phyloP scores from a whole-genome alignment of 352 stramenopile genomes.

The Peronosclerospora sorghi region DNA sequence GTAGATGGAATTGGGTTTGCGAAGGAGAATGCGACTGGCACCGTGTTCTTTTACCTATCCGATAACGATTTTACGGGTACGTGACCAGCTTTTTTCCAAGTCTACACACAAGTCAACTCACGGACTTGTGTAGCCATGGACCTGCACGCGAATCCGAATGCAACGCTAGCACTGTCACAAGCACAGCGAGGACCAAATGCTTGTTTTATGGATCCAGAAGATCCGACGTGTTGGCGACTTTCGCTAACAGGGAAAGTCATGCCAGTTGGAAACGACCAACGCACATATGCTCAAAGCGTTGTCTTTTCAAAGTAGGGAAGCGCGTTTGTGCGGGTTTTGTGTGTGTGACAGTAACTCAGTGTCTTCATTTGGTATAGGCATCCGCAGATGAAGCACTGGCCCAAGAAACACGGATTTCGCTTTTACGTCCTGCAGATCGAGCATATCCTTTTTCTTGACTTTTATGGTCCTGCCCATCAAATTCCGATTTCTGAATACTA shows the following conservation, averaged over 20 bases:
- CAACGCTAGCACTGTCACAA: conserved; percentile 50
- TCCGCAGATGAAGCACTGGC: conserved; percentile 59
- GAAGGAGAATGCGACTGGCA: conserved; percentile 37
- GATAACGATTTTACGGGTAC: conserved; percentile 32
- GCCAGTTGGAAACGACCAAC: conserved; percentile 22
- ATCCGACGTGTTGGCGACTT: conserved; percentile 61
- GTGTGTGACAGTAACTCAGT: not conserved
- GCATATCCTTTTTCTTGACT: conserved; percentile 56
- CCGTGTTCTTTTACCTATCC: conserved; percentile 68
- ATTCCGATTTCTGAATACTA: conserved; percentile 52
- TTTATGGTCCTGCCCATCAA: conserved; percentile 53
- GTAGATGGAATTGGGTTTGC: conserved; percentile 44
- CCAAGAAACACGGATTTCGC: conserved; percentile 36
- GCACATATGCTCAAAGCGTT: conserved; percentile 32
- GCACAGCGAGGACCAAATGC: conserved; percentile 31
- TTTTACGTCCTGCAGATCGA: conserved; percentile 45
- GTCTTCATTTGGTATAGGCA: conserved; percentile 20
- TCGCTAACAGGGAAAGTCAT: conserved; percentile 38
- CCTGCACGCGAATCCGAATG: conserved; percentile 38
- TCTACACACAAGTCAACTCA: not conserved
- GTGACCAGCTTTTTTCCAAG: not conserved
- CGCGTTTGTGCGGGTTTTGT: not conserved
- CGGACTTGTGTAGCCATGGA: conserved; percentile 21
- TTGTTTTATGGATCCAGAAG: conserved; percentile 60
- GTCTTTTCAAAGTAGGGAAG: conserved; percentile 39